phyloP scores from a whole-genome alignment of 352 stramenopile species.

The Pythium dissimile region DNA sequence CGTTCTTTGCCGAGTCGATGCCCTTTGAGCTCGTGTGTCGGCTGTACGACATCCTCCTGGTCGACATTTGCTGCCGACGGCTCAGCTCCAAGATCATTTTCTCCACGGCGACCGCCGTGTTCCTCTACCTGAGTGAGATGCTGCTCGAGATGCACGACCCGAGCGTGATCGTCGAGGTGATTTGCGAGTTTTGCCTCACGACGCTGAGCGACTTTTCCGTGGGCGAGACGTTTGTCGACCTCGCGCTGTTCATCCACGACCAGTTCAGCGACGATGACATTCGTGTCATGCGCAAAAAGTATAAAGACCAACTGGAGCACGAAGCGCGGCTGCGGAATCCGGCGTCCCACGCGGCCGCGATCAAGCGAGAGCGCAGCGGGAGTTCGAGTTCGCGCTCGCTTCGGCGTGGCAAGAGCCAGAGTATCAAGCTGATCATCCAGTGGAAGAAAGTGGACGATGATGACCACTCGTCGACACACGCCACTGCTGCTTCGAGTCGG shows the following conservation, averaged over 20 bases:
- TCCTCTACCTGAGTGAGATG: slow-evolving; percentile 68
- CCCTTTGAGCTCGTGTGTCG: slow-evolving; percentile 74
- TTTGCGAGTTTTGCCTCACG: slow-evolving; percentile 75
- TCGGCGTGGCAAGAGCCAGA: slow-evolving; percentile 29
- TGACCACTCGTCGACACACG: neutral
- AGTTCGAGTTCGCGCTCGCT: slow-evolving; percentile 22
- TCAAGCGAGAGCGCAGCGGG: slow-evolving; percentile 31
- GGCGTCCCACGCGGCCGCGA: neutral
- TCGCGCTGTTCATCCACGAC: slow-evolving; percentile 70
- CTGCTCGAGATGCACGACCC: slow-evolving; percentile 71
- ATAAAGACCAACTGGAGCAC: slow-evolving; percentile 52
- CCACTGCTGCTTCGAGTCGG: neutral
- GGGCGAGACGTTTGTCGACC: slow-evolving; percentile 66
- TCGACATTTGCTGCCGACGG: slow-evolving; percentile 54
- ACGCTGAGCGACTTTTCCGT: slow-evolving; percentile 72
- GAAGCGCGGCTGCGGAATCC: slow-evolving; percentile 62
- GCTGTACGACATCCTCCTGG: slow-evolving; percentile 73
- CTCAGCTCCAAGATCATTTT: slow-evolving; percentile 71
- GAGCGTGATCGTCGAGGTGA: slow-evolving; percentile 71
- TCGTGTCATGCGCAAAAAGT: slow-evolving; percentile 43
- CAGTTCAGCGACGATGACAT: slow-evolving; percentile 58
- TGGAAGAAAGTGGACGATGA: slow-evolving; percentile 37
- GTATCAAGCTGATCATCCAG: slow-evolving; percentile 71
- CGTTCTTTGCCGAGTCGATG: slow-evolving; percentile 82
- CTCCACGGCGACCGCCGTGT: slow-evolving; percentile 65